A percentile compares a stretch with the other conserved stretches of the same genome.
phyloP scores from a whole-genome alignment of 2,329 filamentous ascomycete species.

The Juglanconis juglandina region DNA sequence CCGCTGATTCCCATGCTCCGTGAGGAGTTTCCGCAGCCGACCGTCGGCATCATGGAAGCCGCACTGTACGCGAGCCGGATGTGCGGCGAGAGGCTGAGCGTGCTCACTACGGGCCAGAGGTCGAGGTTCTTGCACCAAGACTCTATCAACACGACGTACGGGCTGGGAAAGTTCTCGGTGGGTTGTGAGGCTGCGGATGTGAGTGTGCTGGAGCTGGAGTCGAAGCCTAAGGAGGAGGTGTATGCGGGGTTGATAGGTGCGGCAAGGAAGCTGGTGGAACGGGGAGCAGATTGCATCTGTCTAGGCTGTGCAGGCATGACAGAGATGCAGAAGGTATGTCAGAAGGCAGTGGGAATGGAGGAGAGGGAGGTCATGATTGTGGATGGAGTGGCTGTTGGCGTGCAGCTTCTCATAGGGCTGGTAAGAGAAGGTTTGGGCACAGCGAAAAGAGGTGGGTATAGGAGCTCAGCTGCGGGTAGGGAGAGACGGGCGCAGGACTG shows the following conservation, averaged over 20 bases:
- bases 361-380: slow-evolving; percentile 42
- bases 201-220: slow-evolving; percentile 42
- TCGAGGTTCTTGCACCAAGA: slow-evolving; percentile 39
- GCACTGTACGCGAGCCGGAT: slow-evolving; percentile 45
- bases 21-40: slow-evolving; percentile 41
- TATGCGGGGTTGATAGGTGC: slow-evolving; percentile 35
- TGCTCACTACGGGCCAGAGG: slow-evolving; percentile 38
- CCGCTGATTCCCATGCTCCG: slow-evolving; percentile 42
- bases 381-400: slow-evolving; percentile 47
- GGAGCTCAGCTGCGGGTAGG: slow-evolving; percentile 35
- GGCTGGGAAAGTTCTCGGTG: slow-evolving; percentile 38
- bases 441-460: slow-evolving; percentile 41
- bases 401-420: slow-evolving; percentile 42
- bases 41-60: slow-evolving; percentile 50
- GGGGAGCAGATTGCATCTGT: slow-evolving; percentile 32
- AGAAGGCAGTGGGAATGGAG: slow-evolving; percentile 41
- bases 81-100: slow-evolving; percentile 43
- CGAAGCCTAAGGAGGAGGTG: slow-evolving; percentile 35
- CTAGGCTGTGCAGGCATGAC: slow-evolving; percentile 49
- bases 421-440: slow-evolving; percentile 43
- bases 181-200: slow-evolving; percentile 37
- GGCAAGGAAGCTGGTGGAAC: slow-evolving; percentile 34
- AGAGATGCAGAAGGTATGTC: slow-evolving; percentile 40
- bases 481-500: slow-evolving; percentile 34
- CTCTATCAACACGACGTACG: slow-evolving; percentile 36